Base-by-base conservation (phyloP, 495 filamentous ascomycete species). In the Annulohypoxylon bovei region DNA sequence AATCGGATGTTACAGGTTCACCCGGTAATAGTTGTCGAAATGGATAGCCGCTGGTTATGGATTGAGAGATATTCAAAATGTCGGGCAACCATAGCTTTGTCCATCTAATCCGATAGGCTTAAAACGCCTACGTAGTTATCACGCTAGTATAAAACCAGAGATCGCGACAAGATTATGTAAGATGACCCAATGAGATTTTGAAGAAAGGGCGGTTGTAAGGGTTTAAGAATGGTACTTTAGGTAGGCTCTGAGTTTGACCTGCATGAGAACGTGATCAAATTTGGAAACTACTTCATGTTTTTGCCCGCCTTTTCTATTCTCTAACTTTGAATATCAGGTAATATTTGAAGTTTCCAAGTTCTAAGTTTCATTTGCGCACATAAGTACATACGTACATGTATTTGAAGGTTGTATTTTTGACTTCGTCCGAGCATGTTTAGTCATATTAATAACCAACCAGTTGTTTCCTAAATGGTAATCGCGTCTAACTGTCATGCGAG, bases 41-140 rank as follows among this genome's bases (percentile, higher is more conserved):
- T 35, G 52, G 52, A 55, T 32, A 28, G 12, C 12, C 25, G 8
- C 16, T 49, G 25, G 25, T 30, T 30, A 32, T 32, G 49, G 18
- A 22, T 35, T 50, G 32, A 23, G 37, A 59, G 33, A 40, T 42
- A 42, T 42, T 42, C n/a, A 4, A 16, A 40, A 16, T 27, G 46
- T 39, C 40, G 60, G 47, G 60, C 27, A 30, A 37, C 20, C 65
- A 11, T 63, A 30, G 4, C 16, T 16, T 6, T 49, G 32, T 42
- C 55, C 61, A 65, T 28, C 44, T 23, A 59, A 70, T 70, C 67
- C 61, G 66, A 68, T 68, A 68, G 66, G 66, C n/a, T 56, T 63
- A 40, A 58, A 47, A 25, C 2, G 16, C 44, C 33, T 57, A 39
- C 12, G 27, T 64, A 27, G 57, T 8, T 25, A 6, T 18, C 20